Evolutionary conservation across 2,329 filamentous ascomycete species (phyloP), one percentile per base, ranked within the genome.

Genomic region (Talaromyces sp.): DNA sequence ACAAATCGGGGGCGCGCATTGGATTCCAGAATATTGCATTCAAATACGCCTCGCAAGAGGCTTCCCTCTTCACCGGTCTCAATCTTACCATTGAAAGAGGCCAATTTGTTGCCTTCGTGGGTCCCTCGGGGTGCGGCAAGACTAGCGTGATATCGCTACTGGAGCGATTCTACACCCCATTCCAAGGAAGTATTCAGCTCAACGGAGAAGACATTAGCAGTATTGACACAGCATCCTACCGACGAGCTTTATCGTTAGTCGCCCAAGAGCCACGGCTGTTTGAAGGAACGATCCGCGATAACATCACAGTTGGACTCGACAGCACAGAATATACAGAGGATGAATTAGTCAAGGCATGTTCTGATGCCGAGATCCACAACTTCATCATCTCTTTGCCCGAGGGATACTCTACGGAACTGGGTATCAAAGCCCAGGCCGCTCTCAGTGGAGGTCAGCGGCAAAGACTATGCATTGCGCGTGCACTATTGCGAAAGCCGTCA

Each of bases 121-220:
- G 82, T 4, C 75, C 81, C 1, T 83, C 79, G 0, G 82, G 83
- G 4, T 83, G 80, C 50, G 83, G 83, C 2, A 77, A 92, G 74
- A 88, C 86, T 0, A 90, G 85, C 14, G 85, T 90, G 39, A 82
- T 93, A 32, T 74, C 75, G 1, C 73, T 85, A 2, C 73, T 84
- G 8, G 78, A 83, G 59, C 74, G 85, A 7, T 79, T 79, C 63
- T 80, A 80, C 62, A 68, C 75, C 35, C 74, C 76, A 9, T 61
- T 65, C 13, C 46, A 64, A 1, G 78, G 78, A 17, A 54, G 53
- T 1, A 75, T 80, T 32, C 63, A 57, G 0, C 55, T 78, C 32
- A 64, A 70, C 51, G 65, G 62, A 14, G 42, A 54, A 3, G 62
- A 73, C n/a, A 66, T 75, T 8, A 44, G 54, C 11, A 50, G 57